These are phyloP conservation scores for Pterocarpus macrocarpus DNA, from an alignment of 306 rosid species.

Conservation along the genomic window DNA sequence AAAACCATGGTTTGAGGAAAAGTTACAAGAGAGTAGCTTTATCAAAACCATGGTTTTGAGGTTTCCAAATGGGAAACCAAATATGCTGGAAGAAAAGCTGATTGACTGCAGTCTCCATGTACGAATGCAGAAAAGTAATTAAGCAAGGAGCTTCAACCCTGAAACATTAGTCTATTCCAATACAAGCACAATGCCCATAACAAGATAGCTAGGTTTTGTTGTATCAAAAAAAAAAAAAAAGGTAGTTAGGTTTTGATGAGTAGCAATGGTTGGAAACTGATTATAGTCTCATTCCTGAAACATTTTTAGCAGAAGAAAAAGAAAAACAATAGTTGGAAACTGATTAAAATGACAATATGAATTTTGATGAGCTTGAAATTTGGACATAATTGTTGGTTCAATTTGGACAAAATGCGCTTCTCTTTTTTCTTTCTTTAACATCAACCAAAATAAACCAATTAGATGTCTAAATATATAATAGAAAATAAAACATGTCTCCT, in stretches of 20 bases:
- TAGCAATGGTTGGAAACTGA: not conserved
- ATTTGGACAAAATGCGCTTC: not conserved
- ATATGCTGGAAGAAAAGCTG: no score
- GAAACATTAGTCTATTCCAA: slow-evolving; percentile 14
- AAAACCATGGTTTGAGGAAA: no score
- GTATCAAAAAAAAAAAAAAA: not conserved
- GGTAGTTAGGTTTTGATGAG: not conserved
- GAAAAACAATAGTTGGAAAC: not conserved
- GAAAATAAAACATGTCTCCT: slow-evolving; percentile 13
- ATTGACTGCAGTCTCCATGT: no score
- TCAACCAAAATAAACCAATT: not conserved
- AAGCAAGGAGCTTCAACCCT: slow-evolving; percentile 15
- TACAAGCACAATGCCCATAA: slow-evolving; percentile 6
- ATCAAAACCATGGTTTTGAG: no score
- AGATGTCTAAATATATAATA: not conserved
- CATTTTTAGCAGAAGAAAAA: no score
- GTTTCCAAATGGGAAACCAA: no score
- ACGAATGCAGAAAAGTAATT: not conserved
- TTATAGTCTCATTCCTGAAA: not conserved
- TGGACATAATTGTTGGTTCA: not conserved
- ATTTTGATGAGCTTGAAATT: slow-evolving; percentile 17
- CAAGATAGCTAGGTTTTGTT: no score
- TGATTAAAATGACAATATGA: not conserved
- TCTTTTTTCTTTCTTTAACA: no score
- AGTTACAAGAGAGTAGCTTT: no score